These are phyloP conservation scores for Colletotrichum phormii DNA, from an alignment of 2,329 filamentous ascomycete genomes.

Conservation along the genomic window DNA sequence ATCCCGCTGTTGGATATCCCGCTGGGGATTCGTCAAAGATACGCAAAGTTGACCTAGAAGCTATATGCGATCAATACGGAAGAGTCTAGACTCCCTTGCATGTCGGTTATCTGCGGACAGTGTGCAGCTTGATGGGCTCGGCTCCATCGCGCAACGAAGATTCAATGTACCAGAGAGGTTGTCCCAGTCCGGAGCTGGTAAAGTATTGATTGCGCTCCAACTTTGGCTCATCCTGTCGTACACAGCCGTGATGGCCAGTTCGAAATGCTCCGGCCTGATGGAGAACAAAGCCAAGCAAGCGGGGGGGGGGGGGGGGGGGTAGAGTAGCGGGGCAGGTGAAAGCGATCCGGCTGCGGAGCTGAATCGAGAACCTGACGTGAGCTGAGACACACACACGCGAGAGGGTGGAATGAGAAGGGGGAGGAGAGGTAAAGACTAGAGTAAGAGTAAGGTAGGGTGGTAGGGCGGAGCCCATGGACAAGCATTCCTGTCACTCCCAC, in stretches of 20 bases:
- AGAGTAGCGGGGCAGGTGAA: neutral
- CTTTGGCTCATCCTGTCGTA: neutral
- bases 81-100: neutral
- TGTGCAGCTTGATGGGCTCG: neutral
- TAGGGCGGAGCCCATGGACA: neutral
- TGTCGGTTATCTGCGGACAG: neutral
- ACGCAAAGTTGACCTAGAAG: neutral
- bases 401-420: neutral
- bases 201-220: neutral
- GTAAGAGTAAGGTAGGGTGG: neutral
- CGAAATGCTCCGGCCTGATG: neutral
- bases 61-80: neutral
- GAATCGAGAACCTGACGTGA: conserved; percentile 18
- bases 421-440: neutral
- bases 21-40: neutral
- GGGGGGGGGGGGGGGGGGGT: neutral
- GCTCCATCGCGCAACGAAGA: neutral
- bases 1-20: neutral
- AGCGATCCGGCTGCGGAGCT: conserved; percentile 20
- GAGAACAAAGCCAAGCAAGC: neutral
- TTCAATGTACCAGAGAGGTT: neutral
- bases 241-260: neutral
- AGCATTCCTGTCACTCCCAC: conserved; percentile 4
- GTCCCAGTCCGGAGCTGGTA: neutral
- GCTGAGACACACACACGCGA: conserved; percentile 31